A percentile compares a stretch with the other conserved stretches of the same genome.
Evolutionary conservation across 2,329 filamentous ascomycete species (phyloP).

Genomic region (Colletotrichum sp.): DNA sequence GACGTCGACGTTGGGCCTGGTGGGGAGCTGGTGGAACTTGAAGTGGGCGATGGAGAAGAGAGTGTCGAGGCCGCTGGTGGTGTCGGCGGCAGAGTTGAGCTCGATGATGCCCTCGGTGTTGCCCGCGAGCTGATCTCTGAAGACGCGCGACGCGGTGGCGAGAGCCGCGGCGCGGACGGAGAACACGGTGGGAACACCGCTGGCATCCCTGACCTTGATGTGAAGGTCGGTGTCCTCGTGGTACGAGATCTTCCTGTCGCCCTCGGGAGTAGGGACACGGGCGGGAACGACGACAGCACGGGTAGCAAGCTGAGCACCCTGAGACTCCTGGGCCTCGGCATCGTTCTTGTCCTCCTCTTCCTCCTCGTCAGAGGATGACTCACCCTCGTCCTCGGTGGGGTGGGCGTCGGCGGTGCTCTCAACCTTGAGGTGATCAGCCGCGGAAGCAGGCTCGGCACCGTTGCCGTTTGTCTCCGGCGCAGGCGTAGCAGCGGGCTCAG

Average conservation of each 20-base stretch:
- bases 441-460: background rate
- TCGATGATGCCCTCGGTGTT: slow-evolving; percentile 6
- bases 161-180: slow-evolving; percentile 9
- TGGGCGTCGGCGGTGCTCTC: slow-evolving; percentile 1
- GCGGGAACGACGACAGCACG: slow-evolving; percentile 8
- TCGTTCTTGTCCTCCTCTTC: slow-evolving; percentile 9
- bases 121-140: slow-evolving; percentile 3
- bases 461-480: background rate
- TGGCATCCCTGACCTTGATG: slow-evolving; percentile 7
- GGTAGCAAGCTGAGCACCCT: slow-evolving; percentile 15
- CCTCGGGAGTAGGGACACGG: slow-evolving; percentile 8
- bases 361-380: slow-evolving; percentile 14
- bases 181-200: background rate
- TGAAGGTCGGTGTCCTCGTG: slow-evolving; percentile 16
- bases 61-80: background rate
- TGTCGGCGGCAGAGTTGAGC: slow-evolving; percentile 12
- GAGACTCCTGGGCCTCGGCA: background rate
- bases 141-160: slow-evolving; percentile 10
- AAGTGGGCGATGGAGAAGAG: slow-evolving; percentile 19
- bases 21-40: slow-evolving; percentile 19
- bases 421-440: background rate
- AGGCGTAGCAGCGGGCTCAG: background rate
- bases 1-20: slow-evolving; percentile 10
- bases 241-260: slow-evolving; percentile 7
- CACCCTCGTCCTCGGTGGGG: background rate